These are phyloP conservation scores for Pseudogymnoascus pannorum DNA, from an alignment of 2,329 filamentous ascomycete species.

Conservation along the genomic window DNA sequence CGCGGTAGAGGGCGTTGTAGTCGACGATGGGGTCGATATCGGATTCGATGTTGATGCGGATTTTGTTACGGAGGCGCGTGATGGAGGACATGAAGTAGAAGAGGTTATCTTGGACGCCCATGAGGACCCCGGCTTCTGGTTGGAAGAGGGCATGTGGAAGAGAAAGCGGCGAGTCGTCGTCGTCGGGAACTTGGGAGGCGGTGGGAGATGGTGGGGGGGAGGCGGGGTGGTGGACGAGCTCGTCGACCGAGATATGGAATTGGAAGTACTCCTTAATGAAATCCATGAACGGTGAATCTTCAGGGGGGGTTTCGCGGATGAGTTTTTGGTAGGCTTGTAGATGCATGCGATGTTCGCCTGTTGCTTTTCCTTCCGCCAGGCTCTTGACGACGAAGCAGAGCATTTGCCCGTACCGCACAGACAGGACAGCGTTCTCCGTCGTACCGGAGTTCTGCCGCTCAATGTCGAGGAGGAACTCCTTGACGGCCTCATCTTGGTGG, in stretches of 20 bases:
- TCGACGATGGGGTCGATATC: constrained; percentile 62
- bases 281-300: constrained; percentile 64
- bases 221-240: constrained; percentile 43
- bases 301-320: constrained; percentile 53
- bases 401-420: constrained; percentile 55
- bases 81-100: constrained; percentile 75
- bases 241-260: constrained; percentile 67
- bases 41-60: constrained; percentile 58
- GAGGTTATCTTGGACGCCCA: constrained; percentile 76
- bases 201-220: constrained; percentile 12
- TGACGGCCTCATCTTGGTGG: constrained; percentile 49
- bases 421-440: constrained; percentile 40
- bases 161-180: constrained; percentile 10
- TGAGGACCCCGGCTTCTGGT: constrained; percentile 39
- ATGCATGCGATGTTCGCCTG: constrained; percentile 71
- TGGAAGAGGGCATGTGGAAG: constrained; percentile 20
- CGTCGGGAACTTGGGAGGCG: not conserved
- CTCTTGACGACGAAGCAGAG: constrained; percentile 53
- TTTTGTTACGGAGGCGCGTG: constrained; percentile 65
- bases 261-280: constrained; percentile 73
- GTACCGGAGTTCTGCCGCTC: constrained; percentile 34
- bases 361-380: constrained; percentile 46
- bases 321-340: constrained; percentile 68
- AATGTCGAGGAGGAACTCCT: constrained; percentile 43
- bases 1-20: constrained; percentile 64